Evolutionary conservation across 352 stramenopile species (phyloP).

Genomic region (Phytophthora chlamydospora): DNA sequence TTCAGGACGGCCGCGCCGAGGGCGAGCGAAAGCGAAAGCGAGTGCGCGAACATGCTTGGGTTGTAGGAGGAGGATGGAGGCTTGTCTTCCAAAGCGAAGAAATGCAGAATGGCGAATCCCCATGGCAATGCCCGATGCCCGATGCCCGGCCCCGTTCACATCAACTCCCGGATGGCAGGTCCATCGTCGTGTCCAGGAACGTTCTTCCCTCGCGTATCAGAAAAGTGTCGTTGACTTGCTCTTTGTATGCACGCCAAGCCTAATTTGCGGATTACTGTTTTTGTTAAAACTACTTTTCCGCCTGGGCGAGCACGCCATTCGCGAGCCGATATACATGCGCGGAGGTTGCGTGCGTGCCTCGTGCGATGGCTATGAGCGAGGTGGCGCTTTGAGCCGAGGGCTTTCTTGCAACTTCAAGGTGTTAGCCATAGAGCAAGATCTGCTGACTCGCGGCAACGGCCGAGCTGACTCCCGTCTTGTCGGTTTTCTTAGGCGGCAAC

Average conservation of each 20-base stretch:
- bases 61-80: not conserved
- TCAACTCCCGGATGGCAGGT: conserved; percentile 9
- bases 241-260: conserved; percentile 10
- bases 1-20: conserved; percentile 13
- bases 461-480: not conserved
- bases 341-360: conserved; percentile 22
- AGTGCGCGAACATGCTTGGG: conserved; percentile 28
- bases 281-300: not conserved
- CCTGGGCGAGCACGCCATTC: not conserved
- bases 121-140: not conserved
- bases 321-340: no score
- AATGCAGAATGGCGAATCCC: conserved; percentile 33
- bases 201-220: conserved; percentile 31
- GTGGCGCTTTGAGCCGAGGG: not conserved
- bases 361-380: no score
- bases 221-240: conserved; percentile 8
- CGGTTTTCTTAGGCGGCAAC: not conserved
- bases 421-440: conserved; percentile 8
- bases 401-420: conserved; percentile 19
- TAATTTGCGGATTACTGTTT: conserved; percentile 30
- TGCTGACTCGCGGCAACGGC: conserved; percentile 13
- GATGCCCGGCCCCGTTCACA: conserved; percentile 8
- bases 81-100: conserved; percentile 27
- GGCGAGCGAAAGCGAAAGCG: conserved; percentile 24
- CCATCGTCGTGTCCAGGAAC: conserved; percentile 28